Evolutionary conservation across 106 monocot genomes (phyloP).

Genomic region (Phalaenopsis equestris): DNA sequence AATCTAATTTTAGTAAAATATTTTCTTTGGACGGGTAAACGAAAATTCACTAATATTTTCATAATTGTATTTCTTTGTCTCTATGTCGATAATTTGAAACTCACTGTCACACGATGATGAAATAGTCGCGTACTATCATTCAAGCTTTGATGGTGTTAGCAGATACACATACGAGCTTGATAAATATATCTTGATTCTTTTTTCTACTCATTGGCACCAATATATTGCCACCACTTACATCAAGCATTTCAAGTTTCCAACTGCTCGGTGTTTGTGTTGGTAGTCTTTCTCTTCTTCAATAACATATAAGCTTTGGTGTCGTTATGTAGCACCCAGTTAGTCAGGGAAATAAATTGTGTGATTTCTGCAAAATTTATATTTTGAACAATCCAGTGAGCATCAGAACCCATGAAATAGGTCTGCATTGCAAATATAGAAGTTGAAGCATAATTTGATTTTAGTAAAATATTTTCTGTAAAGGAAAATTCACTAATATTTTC

Average conservation of each 20-base stretch:
- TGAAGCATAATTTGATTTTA: no score
- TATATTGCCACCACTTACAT: background rate
- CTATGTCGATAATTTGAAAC: no score
- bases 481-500: no score
- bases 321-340: slow-evolving; percentile 83
- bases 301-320: background rate
- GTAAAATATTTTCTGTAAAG: no score
- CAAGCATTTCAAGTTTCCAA: background rate
- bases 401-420: slow-evolving; percentile 87
- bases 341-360: slow-evolving; percentile 99
- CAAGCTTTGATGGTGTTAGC: no score
- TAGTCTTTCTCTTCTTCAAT: background rate
- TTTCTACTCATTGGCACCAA: background rate
- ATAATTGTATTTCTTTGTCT: no score
- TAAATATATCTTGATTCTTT: background rate
- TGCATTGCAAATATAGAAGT: slow-evolving; percentile 45
- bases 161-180: no score
- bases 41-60: no score
- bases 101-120: no score
- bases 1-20: no score
- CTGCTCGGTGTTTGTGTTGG: background rate
- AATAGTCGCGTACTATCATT: no score
- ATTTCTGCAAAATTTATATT: slow-evolving; percentile 96
- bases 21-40: no score
- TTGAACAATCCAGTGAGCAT: slow-evolving; percentile 82